Conservation (phyloP, 305 asterid genomes). For the Fraxinus velutina region DNA sequence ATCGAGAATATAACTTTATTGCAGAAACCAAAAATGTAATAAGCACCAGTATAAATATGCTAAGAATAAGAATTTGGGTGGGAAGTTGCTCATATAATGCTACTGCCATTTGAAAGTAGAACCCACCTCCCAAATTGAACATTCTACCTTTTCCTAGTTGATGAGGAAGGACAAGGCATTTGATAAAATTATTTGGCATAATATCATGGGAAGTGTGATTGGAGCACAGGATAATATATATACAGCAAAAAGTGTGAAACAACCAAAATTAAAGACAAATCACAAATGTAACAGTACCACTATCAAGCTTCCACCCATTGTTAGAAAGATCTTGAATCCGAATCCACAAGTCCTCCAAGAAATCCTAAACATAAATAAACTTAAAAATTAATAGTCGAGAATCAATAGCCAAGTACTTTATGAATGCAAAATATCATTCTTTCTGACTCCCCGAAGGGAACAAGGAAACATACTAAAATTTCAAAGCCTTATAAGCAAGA, state of each 20-base stretch:
- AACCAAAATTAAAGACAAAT: constrained; percentile 3
- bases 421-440: not conserved
- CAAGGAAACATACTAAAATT: constrained; percentile 8
- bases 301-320: constrained; percentile 94
- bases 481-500: constrained; percentile 10
- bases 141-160: not conserved
- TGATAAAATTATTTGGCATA: not conserved
- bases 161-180: constrained; percentile 5
- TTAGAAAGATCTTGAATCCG: constrained; percentile 81
- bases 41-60: not conserved
- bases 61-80: not conserved
- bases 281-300: constrained; percentile 54
- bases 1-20: not conserved
- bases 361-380: constrained; percentile 54
- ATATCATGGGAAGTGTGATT: not conserved
- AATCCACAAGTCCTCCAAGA: constrained; percentile 91
- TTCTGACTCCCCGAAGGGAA: not conserved
- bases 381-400: constrained; percentile 17
- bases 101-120: constrained; percentile 5
- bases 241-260: constrained; percentile 4
- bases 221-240: not conserved
- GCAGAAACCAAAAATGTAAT: not conserved
- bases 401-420: not conserved
- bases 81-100: constrained; percentile 19
- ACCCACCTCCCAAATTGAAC: constrained; percentile 11